Percentiles rank a stretch among this genome's conserved stretches.
Evolutionary conservation across 23 red algal genomes (phyloP).

Genomic region (Cyanidium caldarium): DNA sequence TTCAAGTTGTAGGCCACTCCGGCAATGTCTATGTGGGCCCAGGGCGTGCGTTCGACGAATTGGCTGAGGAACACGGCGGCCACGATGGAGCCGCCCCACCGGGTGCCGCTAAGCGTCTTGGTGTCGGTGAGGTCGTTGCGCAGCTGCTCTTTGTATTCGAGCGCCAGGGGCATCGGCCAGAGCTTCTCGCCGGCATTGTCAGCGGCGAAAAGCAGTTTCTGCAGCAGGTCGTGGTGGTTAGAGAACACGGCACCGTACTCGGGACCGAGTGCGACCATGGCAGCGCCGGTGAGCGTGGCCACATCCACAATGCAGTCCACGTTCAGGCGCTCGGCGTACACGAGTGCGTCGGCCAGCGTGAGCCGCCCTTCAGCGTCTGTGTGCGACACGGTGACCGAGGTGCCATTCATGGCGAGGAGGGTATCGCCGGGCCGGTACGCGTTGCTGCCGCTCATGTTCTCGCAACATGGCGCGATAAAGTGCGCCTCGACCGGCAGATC

Average conservation of each 20-base stretch:
- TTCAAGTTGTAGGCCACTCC: conserved; percentile 54
- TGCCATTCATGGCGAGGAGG: conserved; percentile 59
- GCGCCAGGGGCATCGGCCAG: conserved; percentile 68
- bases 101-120: no score
- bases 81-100: conserved; percentile 18
- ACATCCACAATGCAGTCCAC: conserved; percentile 75
- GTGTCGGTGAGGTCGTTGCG: conserved; percentile 70
- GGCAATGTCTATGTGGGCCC: conserved; percentile 92
- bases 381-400: conserved; percentile 62
- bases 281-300: conserved; percentile 74
- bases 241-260: conserved; percentile 55
- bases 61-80: conserved; percentile 74
- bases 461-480: conserved; percentile 73
- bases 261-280: conserved; percentile 59
- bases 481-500: conserved; percentile 76
- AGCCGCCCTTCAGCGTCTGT: conserved; percentile 81
- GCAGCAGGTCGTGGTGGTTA: conserved; percentile 34
- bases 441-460: conserved; percentile 58
- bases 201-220: conserved; percentile 15
- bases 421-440: conserved; percentile 78
- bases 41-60: conserved; percentile 71
- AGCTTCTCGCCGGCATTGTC: conserved; percentile 31
- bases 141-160: conserved; percentile 43
- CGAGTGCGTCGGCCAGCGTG: conserved; percentile 64
- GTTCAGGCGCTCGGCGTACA: conserved; percentile 60